Percentiles rank a stretch among this genome's conserved stretches.
Conservation (phyloP, 805 yeast genomes). For the Ogataea nonfermentans region DNA sequence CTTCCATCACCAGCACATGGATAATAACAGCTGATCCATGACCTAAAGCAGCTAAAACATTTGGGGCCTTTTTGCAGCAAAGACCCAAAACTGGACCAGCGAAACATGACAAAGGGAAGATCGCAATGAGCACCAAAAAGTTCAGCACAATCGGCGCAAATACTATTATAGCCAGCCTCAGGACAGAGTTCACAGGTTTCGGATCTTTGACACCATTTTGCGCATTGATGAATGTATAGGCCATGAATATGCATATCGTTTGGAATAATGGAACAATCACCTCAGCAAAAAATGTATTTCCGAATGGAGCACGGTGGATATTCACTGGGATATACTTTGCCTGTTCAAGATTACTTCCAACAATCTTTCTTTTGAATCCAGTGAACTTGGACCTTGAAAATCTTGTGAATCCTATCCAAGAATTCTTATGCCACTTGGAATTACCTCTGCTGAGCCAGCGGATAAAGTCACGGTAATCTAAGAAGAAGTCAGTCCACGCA, state of each 20-base stretch:
- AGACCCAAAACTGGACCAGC: conserved; percentile 37
- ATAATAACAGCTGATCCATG: conserved; percentile 37
- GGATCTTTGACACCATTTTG: conserved; percentile 73
- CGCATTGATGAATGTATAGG: conserved; percentile 78
- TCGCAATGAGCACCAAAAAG: conserved; percentile 30
- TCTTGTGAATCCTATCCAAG: conserved; percentile 80
- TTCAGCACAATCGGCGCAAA: conserved; percentile 49
- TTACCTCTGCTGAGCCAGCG: conserved; percentile 86
- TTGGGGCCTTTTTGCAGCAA: conserved; percentile 36
- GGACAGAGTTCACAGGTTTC: conserved; percentile 53
- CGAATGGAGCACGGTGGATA: conserved; percentile 74
- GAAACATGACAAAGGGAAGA: conserved; percentile 38
- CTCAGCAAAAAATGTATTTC: conserved; percentile 78
- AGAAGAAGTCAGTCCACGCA: conserved; percentile 43
- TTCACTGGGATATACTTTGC: conserved; percentile 36
- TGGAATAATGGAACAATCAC: conserved; percentile 68
- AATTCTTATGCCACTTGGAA: conserved; percentile 57
- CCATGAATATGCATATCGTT: conserved; percentile 65
- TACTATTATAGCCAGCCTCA: conserved; percentile 57
- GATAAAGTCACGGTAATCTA: conserved; percentile 48
- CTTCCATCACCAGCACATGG: conserved; percentile 36
- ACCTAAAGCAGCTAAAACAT: conserved; percentile 40
- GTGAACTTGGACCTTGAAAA: conserved; percentile 83
- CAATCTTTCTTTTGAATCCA: conserved; percentile 76
- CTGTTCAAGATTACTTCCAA: conserved; percentile 31